Evolutionary conservation across 208 protist species (phyloP), one percentile per base, ranked within the genome.

Genomic region (Spongospora subterranea): DNA sequence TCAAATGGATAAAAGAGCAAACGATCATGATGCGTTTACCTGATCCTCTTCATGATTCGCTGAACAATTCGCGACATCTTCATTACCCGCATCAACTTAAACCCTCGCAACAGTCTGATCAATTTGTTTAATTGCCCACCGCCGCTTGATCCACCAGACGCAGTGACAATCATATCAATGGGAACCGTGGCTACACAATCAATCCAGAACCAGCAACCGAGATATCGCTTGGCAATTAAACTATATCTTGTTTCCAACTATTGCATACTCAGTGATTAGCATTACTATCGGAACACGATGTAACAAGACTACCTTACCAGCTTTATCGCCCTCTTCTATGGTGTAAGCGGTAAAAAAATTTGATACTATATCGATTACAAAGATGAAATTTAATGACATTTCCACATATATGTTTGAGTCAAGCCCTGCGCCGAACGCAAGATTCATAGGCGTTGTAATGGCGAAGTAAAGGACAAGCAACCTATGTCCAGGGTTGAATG

Each of bases 341-440:
- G n/a, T 82, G 71, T 45, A 82, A n/a, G 71, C 71, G n/a, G 71
- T 82, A 43, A 82, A 82, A 43, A 82, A 82, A 43, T 82, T 82
- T 13, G 71, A 6, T 6, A 82, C 40, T 6, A 82, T 82, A n/a
- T 82, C 71, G n/a, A 35, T 35, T 20, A 82, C 6, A n/a, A 82
- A 82, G 13, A 82, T 6, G 13, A 43, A 82, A n/a, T 82, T 43
- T 20, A 82, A 17, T 6, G 40, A 35, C 35, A 82, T 35, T 43
- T 82, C 71, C 35, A 82, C 71, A 43, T 45, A 35, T 20, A 82
- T 82, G n/a, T 43, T 82, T 13, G 35, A 45, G n/a, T 82, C 71
- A 35, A 82, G 71, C 6, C 71, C 71, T 40, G 35, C 13, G n/a
- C 35, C n/a, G 35, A 82, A 82, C 6, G 17, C 71, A 13, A 82